Percentiles rank a stretch among this genome's conserved stretches.
phyloP scores from a whole-genome alignment of 169 alveolate species.

The Plasmodium knowlesi region DNA sequence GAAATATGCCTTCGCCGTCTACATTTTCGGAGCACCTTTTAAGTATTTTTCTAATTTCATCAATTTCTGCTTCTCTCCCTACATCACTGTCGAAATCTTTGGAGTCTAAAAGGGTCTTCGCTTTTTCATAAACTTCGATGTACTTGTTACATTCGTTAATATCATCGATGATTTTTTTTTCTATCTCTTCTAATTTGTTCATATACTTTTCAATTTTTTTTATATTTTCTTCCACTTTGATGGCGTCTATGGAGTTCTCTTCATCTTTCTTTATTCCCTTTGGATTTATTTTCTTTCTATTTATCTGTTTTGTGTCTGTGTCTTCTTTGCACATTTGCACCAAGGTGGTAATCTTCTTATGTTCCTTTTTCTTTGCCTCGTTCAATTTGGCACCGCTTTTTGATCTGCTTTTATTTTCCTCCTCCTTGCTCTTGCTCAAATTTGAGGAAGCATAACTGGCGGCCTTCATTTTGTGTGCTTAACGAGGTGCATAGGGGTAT shows the following conservation, averaged over 20 bases:
- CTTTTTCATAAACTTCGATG: conserved; percentile 65
- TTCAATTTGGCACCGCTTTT: not conserved
- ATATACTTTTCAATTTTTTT: conserved; percentile 41
- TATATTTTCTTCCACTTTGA: conserved; percentile 29
- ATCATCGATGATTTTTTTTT: conserved; percentile 40
- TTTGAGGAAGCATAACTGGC: not conserved
- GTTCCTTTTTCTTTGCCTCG: conserved; percentile 8
- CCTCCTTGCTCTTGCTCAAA: not conserved
- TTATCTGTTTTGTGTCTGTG: not conserved
- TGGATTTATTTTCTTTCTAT: not conserved
- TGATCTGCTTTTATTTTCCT: conserved; percentile 1
- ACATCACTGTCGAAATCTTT: conserved; percentile 70
- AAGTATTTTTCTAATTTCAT: conserved; percentile 37
- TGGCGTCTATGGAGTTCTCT: conserved; percentile 19
- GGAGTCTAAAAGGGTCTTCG: conserved; percentile 55
- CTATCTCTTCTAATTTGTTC: conserved; percentile 57
- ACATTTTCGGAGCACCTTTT: conserved; percentile 44
- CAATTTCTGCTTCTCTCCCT: conserved; percentile 63
- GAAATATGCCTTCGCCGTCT: conserved; percentile 47
- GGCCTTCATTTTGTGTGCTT: conserved; percentile 8
- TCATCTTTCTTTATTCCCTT: conserved; percentile 13
- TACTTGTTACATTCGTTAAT: conserved; percentile 54
- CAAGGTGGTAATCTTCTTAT: not conserved
- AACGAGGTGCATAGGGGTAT: not conserved
- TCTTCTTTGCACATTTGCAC: not conserved